These are phyloP conservation scores for Phytophthora melonis DNA, from an alignment of 352 stramenopile genomes.

Conservation along the genomic window DNA sequence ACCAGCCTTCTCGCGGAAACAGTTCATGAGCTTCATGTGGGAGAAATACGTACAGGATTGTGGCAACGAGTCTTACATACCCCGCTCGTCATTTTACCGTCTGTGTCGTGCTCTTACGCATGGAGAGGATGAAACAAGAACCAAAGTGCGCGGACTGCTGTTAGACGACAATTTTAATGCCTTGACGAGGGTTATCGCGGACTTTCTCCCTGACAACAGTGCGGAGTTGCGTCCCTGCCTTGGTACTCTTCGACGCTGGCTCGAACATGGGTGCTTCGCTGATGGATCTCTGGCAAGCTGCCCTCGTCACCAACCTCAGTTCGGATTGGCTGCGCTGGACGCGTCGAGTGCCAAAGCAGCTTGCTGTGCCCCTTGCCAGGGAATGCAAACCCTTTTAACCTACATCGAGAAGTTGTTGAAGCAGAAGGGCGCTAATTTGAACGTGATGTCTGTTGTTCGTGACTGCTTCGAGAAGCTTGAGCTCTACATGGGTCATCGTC, in stretches of 20 bases:
- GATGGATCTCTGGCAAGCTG: not conserved
- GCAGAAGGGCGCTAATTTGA: not conserved
- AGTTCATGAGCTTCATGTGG: not conserved
- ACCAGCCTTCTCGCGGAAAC: slow-evolving; percentile 4
- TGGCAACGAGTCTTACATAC: not conserved
- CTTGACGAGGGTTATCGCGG: not conserved
- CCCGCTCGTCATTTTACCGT: slow-evolving; percentile 3
- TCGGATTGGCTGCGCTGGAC: not conserved
- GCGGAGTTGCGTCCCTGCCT: not conserved
- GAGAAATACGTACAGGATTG: not conserved
- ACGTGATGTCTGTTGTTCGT: not conserved
- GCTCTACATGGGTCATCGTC: slow-evolving; percentile 5
- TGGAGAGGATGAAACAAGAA: not conserved
- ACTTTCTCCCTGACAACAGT: not conserved
- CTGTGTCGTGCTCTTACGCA: slow-evolving; percentile 1
- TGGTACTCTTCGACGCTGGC: not conserved
- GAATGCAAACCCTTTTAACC: not conserved
- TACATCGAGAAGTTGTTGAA: slow-evolving; percentile 1
- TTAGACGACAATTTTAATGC: slow-evolving; percentile 2
- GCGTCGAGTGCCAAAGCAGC: not conserved
- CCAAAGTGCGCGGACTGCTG: not conserved
- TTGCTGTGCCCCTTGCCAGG: slow-evolving; percentile 2
- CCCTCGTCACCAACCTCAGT: not conserved
- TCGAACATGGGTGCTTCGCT: not conserved
- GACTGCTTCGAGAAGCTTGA: slow-evolving; percentile 14